Evolutionary conservation across 1,284 basidiomycete genomes (phyloP).

Genomic region (Sporisorium iseilematis-ciliati): DNA sequence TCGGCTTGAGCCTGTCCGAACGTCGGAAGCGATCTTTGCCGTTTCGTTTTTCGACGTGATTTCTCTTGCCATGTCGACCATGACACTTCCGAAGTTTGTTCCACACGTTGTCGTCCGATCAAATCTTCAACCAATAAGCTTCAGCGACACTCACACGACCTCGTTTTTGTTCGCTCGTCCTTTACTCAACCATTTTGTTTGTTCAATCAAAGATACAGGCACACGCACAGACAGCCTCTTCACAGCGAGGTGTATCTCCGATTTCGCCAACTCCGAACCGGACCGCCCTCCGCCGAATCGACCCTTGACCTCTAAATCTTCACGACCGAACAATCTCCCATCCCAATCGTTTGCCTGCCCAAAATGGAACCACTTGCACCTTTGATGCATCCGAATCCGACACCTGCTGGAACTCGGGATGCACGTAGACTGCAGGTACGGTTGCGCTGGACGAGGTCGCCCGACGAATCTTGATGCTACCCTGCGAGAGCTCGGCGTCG

Average conservation of each 20-base stretch:
- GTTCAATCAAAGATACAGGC: slow-evolving; percentile 26
- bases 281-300: slow-evolving; percentile 7
- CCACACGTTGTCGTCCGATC: not conserved
- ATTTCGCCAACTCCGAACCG: not conserved
- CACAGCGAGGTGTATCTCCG: not conserved
- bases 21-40: slow-evolving; percentile 15
- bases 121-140: not conserved
- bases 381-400: slow-evolving; percentile 55
- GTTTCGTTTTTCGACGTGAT: not conserved
- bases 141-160: not conserved
- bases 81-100: slow-evolving; percentile 9
- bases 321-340: slow-evolving; percentile 78
- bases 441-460: slow-evolving; percentile 23
- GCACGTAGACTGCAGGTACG: slow-evolving; percentile 62
- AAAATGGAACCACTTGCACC: slow-evolving; percentile 83
- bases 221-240: not conserved
- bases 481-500: slow-evolving; percentile 22
- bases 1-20: slow-evolving; percentile 22
- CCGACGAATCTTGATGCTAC: slow-evolving; percentile 52
- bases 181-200: slow-evolving; percentile 12
- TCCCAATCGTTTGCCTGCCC: slow-evolving; percentile 83
- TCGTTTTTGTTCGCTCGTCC: not conserved
- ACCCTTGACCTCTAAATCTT: not conserved
- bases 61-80: not conserved
- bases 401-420: slow-evolving; percentile 34